Evolutionary conservation across 2,329 filamentous ascomycete species (phyloP).

Genomic region (Aspergillus hiratsukae): DNA sequence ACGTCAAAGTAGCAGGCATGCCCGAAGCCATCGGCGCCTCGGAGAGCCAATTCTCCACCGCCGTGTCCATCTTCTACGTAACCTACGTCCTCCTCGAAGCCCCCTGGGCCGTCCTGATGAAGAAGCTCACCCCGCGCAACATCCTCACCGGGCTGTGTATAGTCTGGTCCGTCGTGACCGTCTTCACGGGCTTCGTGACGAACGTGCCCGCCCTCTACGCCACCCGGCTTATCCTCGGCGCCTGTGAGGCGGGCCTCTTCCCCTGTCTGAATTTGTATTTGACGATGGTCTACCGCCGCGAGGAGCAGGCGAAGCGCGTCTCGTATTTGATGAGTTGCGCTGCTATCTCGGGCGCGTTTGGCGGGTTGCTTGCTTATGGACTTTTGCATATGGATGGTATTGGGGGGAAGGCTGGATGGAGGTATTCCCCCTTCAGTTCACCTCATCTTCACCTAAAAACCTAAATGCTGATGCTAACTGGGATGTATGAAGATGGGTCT

Average conservation of each 20-base stretch:
- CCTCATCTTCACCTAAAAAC: neutral
- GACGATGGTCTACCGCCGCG: conserved; percentile 39
- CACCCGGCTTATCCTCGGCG: conserved; percentile 36
- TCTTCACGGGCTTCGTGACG: conserved; percentile 46
- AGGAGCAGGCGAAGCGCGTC: conserved; percentile 40
- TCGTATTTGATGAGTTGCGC: conserved; percentile 40
- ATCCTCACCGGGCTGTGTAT: conserved; percentile 39
- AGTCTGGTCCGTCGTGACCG: conserved; percentile 47
- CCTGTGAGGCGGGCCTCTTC: conserved; percentile 37
- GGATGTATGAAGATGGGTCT: conserved; percentile 36
- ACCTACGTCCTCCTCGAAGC: conserved; percentile 50
- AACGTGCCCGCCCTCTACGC: conserved; percentile 41
- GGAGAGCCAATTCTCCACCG: conserved; percentile 42
- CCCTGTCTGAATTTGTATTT: conserved; percentile 39
- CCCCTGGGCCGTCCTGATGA: conserved; percentile 46
- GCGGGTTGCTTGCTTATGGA: conserved; percentile 37
- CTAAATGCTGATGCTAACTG: too few relatives aligned
- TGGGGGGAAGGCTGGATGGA: conserved; percentile 44
- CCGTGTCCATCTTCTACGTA: conserved; percentile 50
- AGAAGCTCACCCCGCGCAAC: conserved; percentile 43
- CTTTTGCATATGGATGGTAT: conserved; percentile 45
- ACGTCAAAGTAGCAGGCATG: conserved; percentile 47
- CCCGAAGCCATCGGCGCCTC: conserved; percentile 42
- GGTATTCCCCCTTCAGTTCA: conserved; percentile 33
- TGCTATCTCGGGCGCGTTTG: conserved; percentile 38